Base-by-base conservation (phyloP, 2,329 filamentous ascomycete genomes). In the Metarhizium sp. region DNA sequence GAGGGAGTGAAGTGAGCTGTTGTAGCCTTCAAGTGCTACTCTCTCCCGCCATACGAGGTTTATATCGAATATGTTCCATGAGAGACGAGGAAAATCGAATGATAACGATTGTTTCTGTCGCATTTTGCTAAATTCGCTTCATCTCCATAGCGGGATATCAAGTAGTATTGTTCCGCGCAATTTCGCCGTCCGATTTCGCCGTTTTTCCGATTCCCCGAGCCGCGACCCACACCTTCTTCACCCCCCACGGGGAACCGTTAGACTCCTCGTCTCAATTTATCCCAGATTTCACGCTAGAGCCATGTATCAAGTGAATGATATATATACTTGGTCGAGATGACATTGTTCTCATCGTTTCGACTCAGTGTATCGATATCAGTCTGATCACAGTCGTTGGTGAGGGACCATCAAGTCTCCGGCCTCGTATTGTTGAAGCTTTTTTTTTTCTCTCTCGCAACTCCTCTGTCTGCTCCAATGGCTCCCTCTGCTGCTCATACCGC, bases 401-500 rank as follows among this genome's bases (percentile, higher is more conserved):
- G 30, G 45, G 45, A 48, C 25, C 45, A 48, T 14, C 4, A 16
- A 48, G 25, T 20, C 45, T 48, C 25, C 6, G 6, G 13, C 25
- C 18, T 11, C 6, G 6, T 11, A 34, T 7, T 7, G 38, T 16
- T 11, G 1, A 40, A 40, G 13, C 8, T 5, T 5, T 1, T 29
- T 30, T 30, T 29, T 4, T 11, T 14, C 1, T 30, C 20, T 48
- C 25, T 13, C 7, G 10, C 3, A 25, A 2, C 25, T 18, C 7
- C 20, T 25, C 7, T 16, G 42, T 45, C 42, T 34, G n/a, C 10
- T 30, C 18, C 32, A 14, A 73, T 67, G 69, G 67, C 69, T 54
- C 67, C 68, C 8, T 62, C 63, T 55, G 69, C 64, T 30, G 67
- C 68, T 11, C 63, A 61, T 36, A 62, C 67, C 10, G 61, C 61